These are phyloP conservation scores for Collybia sp. DNA, from an alignment of 768 basidiomycete species.

Conservation along the genomic window DNA sequence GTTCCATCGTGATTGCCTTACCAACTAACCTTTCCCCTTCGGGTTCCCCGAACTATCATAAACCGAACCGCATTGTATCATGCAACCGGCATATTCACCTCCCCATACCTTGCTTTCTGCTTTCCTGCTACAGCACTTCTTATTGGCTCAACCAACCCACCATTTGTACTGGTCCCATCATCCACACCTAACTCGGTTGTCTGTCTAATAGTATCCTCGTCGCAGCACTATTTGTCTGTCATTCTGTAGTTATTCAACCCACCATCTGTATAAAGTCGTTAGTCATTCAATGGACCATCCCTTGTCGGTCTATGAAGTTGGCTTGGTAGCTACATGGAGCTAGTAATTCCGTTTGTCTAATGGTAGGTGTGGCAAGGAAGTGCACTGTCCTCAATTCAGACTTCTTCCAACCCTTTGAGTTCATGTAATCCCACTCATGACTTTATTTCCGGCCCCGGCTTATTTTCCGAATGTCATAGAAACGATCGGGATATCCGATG, in stretches of 20 bases:
- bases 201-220: conserved; percentile 63
- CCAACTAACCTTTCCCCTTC: conserved; percentile 31
- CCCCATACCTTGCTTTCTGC: conserved; percentile 47
- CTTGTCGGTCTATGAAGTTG: no score
- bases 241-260: conserved; percentile 66
- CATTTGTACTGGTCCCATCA: conserved; percentile 59
- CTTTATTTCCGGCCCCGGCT: no score
- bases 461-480: no score
- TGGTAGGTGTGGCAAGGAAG: no score
- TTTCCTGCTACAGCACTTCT: conserved; percentile 39
- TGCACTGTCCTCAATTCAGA: no score
- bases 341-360: no score
- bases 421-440: no score
- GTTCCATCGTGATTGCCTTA: conserved; percentile 32
- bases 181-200: conserved; percentile 51
- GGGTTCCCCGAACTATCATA: conserved; percentile 28
- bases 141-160: conserved; percentile 29
- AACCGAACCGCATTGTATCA: conserved; percentile 60
- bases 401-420: no score
- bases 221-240: conserved; percentile 63
- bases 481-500: no score
- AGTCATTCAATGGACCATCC: conserved; percentile 18
- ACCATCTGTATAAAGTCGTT: conserved; percentile 52
- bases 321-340: no score
- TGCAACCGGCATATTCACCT: conserved; percentile 59